Evolutionary conservation across 1,284 basidiomycete species (phyloP).

Genomic region (Ceratobasidium sp.): DNA sequence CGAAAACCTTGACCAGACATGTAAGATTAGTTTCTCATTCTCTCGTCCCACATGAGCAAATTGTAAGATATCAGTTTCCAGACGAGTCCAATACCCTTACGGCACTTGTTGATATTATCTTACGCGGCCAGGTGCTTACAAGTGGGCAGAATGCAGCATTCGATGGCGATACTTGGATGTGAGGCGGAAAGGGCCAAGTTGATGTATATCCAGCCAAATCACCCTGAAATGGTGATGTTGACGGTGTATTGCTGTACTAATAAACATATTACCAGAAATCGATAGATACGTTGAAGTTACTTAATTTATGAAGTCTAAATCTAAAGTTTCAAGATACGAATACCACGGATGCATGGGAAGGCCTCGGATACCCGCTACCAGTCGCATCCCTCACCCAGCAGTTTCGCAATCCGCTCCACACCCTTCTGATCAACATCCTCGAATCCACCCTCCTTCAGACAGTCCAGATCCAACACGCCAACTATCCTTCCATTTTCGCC

Average conservation of each 20-base stretch:
- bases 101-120: slow-evolving; percentile 65
- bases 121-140: too few species aligned
- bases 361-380: slow-evolving; percentile 62
- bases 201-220: slow-evolving; percentile 77
- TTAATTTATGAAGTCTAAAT: too few species aligned
- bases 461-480: slow-evolving; percentile 90
- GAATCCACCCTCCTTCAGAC: slow-evolving; percentile 78
- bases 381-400: slow-evolving; percentile 71
- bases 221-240: too few species aligned
- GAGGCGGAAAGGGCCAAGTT: slow-evolving; percentile 80
- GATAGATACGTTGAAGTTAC: too few species aligned
- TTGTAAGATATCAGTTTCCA: too few species aligned
- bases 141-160: slow-evolving; percentile 84
- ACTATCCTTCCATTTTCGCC: slow-evolving; percentile 60
- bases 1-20: too few species aligned
- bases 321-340: too few species aligned
- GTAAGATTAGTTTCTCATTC: too few species aligned
- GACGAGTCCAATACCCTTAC: slow-evolving; percentile 80
- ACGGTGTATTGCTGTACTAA: too few species aligned
- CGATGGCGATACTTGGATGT: slow-evolving; percentile 84
- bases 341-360: too few species aligned
- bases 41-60: too few species aligned
- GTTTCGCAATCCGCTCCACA: slow-evolving; percentile 74
- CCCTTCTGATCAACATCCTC: slow-evolving; percentile 79
- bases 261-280: too few species aligned